A percentile compares a stretch with the other conserved stretches of the same genome.
These are phyloP conservation scores for Diaporthe nobilis DNA, from an alignment of 2,329 filamentous ascomycete species.

Conservation along the genomic window DNA sequence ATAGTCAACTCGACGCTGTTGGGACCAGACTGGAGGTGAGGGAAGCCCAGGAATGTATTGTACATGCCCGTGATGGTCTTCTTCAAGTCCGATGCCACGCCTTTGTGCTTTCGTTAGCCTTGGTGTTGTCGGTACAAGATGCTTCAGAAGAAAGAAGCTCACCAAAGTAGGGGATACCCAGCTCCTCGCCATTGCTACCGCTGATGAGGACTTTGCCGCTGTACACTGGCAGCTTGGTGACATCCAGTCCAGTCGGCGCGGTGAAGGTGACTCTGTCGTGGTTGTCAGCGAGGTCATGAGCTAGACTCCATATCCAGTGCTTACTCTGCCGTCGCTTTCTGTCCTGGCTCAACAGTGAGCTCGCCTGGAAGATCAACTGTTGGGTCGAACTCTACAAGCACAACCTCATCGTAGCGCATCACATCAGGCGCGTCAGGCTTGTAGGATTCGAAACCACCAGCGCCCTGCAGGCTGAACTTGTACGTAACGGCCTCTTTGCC, in stretches of 20 bases:
- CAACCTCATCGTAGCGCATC: conserved; percentile 20
- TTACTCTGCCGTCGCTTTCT: conserved; percentile 40
- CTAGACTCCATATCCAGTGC: conserved; percentile 43
- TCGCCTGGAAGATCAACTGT: conserved; percentile 26
- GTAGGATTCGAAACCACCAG: conserved; percentile 39
- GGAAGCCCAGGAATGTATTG: conserved; percentile 27
- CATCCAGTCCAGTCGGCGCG: conserved; percentile 33
- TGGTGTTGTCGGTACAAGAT: neutral
- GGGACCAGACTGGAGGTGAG: conserved; percentile 36
- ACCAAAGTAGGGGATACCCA: conserved; percentile 52
- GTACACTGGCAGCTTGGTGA: conserved; percentile 52
- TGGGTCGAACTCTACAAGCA: conserved; percentile 30
- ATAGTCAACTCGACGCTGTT: conserved; percentile 10
- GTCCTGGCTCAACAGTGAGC: conserved; percentile 27
- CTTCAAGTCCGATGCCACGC: conserved; percentile 29
- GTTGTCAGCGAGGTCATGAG: neutral
- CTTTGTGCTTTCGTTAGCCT: neutral
- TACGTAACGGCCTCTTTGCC: conserved; percentile 35
- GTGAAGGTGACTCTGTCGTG: neutral
- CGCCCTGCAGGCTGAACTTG: conserved; percentile 33
- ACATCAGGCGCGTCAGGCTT: neutral
- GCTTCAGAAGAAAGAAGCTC: conserved; percentile 10
- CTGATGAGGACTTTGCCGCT: conserved; percentile 52
- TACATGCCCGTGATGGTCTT: conserved; percentile 1
- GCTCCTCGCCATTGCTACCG: conserved; percentile 49